Conservation (phyloP, 495 filamentous ascomycete genomes). For the Lepidopterella palustris region DNA sequence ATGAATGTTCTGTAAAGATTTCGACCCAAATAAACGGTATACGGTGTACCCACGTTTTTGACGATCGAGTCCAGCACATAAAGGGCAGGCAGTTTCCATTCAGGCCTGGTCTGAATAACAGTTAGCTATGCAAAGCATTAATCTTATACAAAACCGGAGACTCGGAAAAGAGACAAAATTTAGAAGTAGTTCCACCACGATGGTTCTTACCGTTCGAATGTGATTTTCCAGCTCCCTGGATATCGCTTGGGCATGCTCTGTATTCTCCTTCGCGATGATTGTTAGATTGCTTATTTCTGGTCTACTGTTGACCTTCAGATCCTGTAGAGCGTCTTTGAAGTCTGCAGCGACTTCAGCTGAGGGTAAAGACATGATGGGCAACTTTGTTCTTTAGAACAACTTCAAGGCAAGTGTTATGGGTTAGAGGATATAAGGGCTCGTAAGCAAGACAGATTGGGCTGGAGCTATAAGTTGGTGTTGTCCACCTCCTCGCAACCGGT, state of each 20-base stretch:
- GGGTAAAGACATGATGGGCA: conserved; percentile 61
- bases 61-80: conserved; percentile 97
- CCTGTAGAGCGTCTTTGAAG: conserved; percentile 87
- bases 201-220: conserved; percentile 76
- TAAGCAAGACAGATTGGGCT: conserved; percentile 12
- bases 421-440: conserved; percentile 9
- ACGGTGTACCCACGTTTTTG: conserved; percentile 97
- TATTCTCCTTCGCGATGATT: conserved; percentile 92
- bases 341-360: conserved; percentile 92
- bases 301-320: conserved; percentile 79
- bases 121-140: conserved; percentile 7
- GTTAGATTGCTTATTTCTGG: conserved; percentile 94
- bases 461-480: conserved; percentile 5
- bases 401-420: conserved; percentile 3
- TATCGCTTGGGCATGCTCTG: conserved; percentile 86
- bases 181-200: background rate
- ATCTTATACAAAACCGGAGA: no score
- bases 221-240: conserved; percentile 83
- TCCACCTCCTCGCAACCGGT: conserved; percentile 12
- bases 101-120: conserved; percentile 64
- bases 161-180: background rate
- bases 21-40: conserved; percentile 85
- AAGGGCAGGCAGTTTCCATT: conserved; percentile 84
- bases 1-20: conserved; percentile 93
- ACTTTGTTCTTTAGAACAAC: conserved; percentile 9